Conservation (phyloP, 2,329 filamentous ascomycete species). For the Xylariaceae sp. region DNA sequence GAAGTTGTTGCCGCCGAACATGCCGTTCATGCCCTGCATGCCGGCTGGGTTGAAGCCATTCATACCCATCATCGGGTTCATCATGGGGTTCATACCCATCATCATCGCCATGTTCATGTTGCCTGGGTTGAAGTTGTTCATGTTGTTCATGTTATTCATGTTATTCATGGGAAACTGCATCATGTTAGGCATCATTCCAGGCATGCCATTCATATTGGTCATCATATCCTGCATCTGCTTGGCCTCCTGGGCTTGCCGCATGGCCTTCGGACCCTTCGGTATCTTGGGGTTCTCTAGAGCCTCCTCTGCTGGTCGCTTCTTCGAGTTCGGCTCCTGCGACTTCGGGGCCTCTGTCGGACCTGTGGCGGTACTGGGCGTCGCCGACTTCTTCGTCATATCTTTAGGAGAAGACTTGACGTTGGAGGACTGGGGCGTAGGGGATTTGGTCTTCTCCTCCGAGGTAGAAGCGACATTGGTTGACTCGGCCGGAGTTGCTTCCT, state of each 20-base stretch:
- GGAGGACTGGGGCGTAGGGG: constrained; percentile 16
- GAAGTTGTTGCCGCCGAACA: constrained; percentile 27
- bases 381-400: constrained; percentile 13
- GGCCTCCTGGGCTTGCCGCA: constrained; percentile 44
- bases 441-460: constrained; percentile 16
- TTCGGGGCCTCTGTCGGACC: constrained; percentile 15
- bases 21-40: constrained; percentile 32
- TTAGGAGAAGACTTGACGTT: constrained; percentile 25
- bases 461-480: constrained; percentile 23
- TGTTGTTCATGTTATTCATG: constrained; percentile 25
- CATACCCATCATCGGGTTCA: constrained; percentile 33
- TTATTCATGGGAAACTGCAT: constrained; percentile 30
- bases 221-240: constrained; percentile 41
- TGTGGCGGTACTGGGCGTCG: constrained; percentile 17
- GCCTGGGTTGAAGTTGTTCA: constrained; percentile 30
- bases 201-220: constrained; percentile 40
- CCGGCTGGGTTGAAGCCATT: constrained; percentile 26
- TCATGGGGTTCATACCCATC: constrained; percentile 32
- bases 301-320: constrained; percentile 79
- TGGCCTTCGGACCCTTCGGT: constrained; percentile 58
- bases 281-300: constrained; percentile 56
- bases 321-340: constrained; percentile 28
- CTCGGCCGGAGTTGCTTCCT: constrained; percentile 27
- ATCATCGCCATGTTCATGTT: constrained; percentile 29
- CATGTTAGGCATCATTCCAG: constrained; percentile 36